Conservation (phyloP, 2,329 filamentous ascomycete species). For the Penicillium sclerotiorum region DNA sequence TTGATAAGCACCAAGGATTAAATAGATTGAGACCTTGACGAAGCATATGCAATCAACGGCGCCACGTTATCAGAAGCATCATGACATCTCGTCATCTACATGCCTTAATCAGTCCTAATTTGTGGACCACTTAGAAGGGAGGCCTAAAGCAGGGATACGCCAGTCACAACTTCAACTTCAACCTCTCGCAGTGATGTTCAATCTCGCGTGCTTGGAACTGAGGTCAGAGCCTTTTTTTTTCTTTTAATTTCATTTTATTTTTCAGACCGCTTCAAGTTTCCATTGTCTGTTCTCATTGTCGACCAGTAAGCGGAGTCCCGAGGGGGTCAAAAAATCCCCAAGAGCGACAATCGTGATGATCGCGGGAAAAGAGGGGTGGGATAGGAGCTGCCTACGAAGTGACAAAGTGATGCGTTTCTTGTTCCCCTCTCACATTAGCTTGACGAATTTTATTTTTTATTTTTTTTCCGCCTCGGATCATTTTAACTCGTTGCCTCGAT, state of each 20-base stretch:
- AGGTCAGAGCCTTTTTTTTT: slow-evolving; percentile 16
- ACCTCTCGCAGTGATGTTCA: not conserved
- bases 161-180: no score
- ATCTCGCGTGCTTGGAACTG: slow-evolving; percentile 18
- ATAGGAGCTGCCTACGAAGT: not conserved
- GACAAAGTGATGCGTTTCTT: no score
- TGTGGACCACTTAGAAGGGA: not conserved
- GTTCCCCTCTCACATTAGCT: no score
- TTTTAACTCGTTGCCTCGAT: slow-evolving; percentile 1
- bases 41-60: slow-evolving; percentile 6
- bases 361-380: slow-evolving; percentile 17
- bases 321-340: not conserved
- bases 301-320: slow-evolving; percentile 5
- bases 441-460: not conserved
- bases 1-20: slow-evolving; percentile 13
- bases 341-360: slow-evolving; percentile 26
- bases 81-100: slow-evolving; percentile 10
- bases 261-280: slow-evolving; percentile 14
- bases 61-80: slow-evolving; percentile 19
- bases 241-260: no score
- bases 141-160: not conserved
- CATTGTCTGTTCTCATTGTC: slow-evolving; percentile 3
- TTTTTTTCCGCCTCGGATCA: not conserved
- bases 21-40: not conserved
- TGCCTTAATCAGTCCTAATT: slow-evolving; percentile 1